Evolutionary conservation across 768 basidiomycete genomes (phyloP), one percentile per base, ranked within the genome.

Genomic region (Xerocomellus intermedius): DNA sequence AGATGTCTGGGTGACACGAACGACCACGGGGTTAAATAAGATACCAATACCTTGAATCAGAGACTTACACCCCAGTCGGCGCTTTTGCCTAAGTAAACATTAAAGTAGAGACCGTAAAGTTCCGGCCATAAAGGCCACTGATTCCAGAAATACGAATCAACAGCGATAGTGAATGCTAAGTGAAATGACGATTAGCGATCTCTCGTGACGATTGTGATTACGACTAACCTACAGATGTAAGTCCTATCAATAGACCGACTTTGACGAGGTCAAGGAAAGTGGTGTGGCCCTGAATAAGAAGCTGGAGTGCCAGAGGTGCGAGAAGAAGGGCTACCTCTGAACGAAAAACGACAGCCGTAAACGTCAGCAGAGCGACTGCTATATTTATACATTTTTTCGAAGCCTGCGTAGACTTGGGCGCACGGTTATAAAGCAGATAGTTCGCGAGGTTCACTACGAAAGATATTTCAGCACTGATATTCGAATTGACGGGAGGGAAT

Each of bases 131-230:
- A 66, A 5, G 82, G 77, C 62, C 74, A 79, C 60, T 72, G 73
- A 50, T 78, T 66, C 94, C 96, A 98, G 70, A 96, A 89, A 73
- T 87, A 88, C 0, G 91, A 90, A 69, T 99, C 97, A 28, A 96
- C 75, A 0, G 65, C 13, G 1, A 86, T 64, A 0, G 90, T 90
- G 3, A 84, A 53, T 3, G 71, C 91, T 91, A 60, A 4, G 39
- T 13, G 32, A 48, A 36, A 30, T 32, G 17, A 8, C 24, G 13
- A 50, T 51, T n/a, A 49, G 39, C 32, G 2, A 26, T 10, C 6
- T 7, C 6, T 19, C 16, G 10, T 26, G 13, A 22, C 5, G 16
- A 50, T n/a, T 42, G 38, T 30, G 13, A 39, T 42, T 17, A 24
- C 21, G 2, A 60, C 77, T 55, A 39, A 87, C 89, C 78, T 41